Evolutionary conservation across 768 basidiomycete species (phyloP), one percentile per base, ranked within the genome.

Genomic region (Pisolithus orientalis): DNA sequence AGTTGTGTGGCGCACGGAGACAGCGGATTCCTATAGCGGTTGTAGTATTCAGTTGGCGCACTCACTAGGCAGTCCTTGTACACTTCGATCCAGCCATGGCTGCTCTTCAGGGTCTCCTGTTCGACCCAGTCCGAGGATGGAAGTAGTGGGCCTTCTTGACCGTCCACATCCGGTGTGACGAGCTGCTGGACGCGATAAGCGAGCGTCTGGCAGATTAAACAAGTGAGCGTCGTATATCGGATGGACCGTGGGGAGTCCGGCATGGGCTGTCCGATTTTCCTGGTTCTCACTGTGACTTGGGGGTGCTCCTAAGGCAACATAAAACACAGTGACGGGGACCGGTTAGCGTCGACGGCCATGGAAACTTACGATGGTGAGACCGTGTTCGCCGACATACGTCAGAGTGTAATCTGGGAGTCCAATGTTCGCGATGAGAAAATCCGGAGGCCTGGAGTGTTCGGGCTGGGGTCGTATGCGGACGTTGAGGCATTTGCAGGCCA

Each of bases 71-170:
- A 84, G 48, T 75, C 72, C 49, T 75, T 76, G 60, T 83, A 75
- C 17, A 90, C 77, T 59, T 90, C 83, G 54, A 91, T 76, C 86
- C 85, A 89, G 10, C 88, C 89, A 49, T 64, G 80, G 32, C 73
- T 67, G 57, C 83, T 85, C 67, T 80, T 80, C 67, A 90, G 72
- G 47, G 81, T 70, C 61, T 87, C 85, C 47, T 79, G 76, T 69
- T 90, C 88, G 6, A 81, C 82, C 85, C 86, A 90, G 43, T 87
- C 85, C 49, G 84, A 81, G 1, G 80, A 80, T 14, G 88, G 86
- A 46, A 88, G 69, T 14, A 89, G 67, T 3, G 82, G 79, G 7
- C 84, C 82, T 50, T 84, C 84, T 46, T 77, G 77, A 13, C 74
- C 73, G 53, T 85, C 83, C 6, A 80, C 65, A 50, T 84, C 83